A percentile compares a stretch with the other conserved stretches of the same genome.
Conservation (phyloP, 2,329 filamentous ascomycete genomes). For the Penicillium nordicum region DNA sequence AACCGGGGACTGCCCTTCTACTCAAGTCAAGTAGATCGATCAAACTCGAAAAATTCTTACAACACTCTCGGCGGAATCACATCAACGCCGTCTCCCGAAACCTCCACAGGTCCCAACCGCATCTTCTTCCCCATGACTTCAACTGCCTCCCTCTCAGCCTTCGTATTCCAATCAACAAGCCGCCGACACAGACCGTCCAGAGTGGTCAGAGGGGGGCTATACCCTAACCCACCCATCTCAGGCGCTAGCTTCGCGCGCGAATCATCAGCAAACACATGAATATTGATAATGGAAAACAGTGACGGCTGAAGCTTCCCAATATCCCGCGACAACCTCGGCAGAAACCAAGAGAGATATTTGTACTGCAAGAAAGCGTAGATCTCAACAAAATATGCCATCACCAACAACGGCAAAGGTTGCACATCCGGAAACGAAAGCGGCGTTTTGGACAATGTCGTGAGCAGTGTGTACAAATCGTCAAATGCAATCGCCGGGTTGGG, state of each 20-base stretch:
- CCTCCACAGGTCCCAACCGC: conserved; percentile 9
- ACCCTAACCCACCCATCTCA: conserved; percentile 33
- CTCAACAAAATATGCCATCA: conserved; percentile 34
- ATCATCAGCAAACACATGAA: conserved; percentile 31
- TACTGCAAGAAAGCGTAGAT: conserved; percentile 30
- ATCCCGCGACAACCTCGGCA: conserved; percentile 27
- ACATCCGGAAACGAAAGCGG: conserved; percentile 29
- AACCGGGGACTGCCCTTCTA: not conserved
- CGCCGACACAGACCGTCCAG: conserved; percentile 35
- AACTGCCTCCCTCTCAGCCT: conserved; percentile 14
- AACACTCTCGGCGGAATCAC: conserved; percentile 19
- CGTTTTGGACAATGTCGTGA: conserved; percentile 29
- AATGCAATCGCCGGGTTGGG: conserved; percentile 44
- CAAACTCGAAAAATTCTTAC: not conserved
- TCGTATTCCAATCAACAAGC: conserved; percentile 34
- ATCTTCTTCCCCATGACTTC: conserved; percentile 9
- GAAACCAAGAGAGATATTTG: conserved; percentile 23
- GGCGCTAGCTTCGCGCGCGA: conserved; percentile 25
- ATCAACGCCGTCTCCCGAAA: conserved; percentile 16
- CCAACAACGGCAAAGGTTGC: conserved; percentile 26
- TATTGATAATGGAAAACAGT: conserved; percentile 30
- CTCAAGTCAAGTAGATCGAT: not conserved
- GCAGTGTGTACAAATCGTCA: conserved; percentile 30
- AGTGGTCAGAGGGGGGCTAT: conserved; percentile 30
- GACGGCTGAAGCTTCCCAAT: conserved; percentile 32